Percentiles rank a stretch among this genome's conserved stretches.
These are phyloP conservation scores for Pelagomonas calceolata DNA, from an alignment of 108 stramenopile genomes.

Conservation along the genomic window DNA sequence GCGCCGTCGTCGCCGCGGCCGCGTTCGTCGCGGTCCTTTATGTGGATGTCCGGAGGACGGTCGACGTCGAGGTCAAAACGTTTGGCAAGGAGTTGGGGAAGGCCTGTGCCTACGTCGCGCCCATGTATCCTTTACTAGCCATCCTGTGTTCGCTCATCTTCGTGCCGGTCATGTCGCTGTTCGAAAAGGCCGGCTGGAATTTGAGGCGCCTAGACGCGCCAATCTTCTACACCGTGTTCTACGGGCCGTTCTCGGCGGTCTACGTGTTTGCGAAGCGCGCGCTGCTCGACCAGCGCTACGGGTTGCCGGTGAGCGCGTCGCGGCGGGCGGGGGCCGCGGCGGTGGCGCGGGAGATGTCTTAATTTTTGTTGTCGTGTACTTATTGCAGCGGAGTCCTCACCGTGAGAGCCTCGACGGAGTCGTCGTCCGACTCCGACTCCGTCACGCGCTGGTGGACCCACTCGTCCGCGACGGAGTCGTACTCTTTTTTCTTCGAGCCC, in stretches of 20 bases:
- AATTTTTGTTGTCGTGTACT: too few relatives aligned
- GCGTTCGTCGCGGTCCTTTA: slow-evolving; percentile 51
- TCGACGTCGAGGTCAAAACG: not conserved
- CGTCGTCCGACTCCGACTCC: too few relatives aligned
- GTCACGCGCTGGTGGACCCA: too few relatives aligned
- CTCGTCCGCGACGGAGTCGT: too few relatives aligned
- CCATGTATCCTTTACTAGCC: slow-evolving; percentile 63
- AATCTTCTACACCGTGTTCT: slow-evolving; percentile 64
- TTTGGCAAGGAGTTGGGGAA: slow-evolving; percentile 27
- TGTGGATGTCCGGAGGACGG: slow-evolving; percentile 42
- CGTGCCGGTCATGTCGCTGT: slow-evolving; percentile 50
- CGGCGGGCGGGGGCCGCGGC: too few relatives aligned
- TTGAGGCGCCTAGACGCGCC: slow-evolving; percentile 48
- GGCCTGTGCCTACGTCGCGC: slow-evolving; percentile 47
- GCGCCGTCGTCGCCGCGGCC: slow-evolving; percentile 44
- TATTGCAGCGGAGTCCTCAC: too few relatives aligned
- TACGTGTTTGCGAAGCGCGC: too few relatives aligned
- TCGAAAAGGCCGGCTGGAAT: slow-evolving; percentile 45
- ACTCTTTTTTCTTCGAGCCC: too few relatives aligned
- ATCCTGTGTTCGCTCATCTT: slow-evolving; percentile 62
- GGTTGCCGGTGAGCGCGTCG: too few relatives aligned
- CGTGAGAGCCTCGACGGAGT: too few relatives aligned
- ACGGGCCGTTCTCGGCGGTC: slow-evolving; percentile 26
- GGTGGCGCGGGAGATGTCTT: too few relatives aligned
- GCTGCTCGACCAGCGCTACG: too few relatives aligned